phyloP scores from a whole-genome alignment of 768 basidiomycete species.

The Boletus speciosus region DNA sequence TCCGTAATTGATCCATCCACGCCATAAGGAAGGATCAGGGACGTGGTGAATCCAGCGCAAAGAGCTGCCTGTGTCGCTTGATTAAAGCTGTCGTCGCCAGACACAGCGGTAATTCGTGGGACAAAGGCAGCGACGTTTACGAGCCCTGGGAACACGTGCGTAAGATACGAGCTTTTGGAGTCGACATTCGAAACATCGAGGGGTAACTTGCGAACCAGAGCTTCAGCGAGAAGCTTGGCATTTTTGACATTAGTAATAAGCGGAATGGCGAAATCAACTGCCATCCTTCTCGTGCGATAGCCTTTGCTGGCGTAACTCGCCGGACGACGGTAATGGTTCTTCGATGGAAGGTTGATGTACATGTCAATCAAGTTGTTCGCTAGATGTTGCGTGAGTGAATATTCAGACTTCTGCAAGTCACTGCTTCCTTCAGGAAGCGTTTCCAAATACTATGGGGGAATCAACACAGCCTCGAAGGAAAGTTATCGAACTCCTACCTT shows the following conservation, averaged over 20 bases:
- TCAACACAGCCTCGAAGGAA: not conserved
- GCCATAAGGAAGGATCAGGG: constrained; percentile 74
- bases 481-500: constrained; percentile 50
- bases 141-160: constrained; percentile 87
- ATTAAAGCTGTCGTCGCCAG: constrained; percentile 51
- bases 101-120: constrained; percentile 57
- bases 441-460: constrained; percentile 70
- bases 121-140: constrained; percentile 87
- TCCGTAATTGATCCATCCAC: constrained; percentile 62
- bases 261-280: constrained; percentile 96
- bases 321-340: constrained; percentile 95
- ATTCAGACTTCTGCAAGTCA: constrained; percentile 90
- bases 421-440: constrained; percentile 72
- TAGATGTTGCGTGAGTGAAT: constrained; percentile 94
- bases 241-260: constrained; percentile 99
- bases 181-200: constrained; percentile 89
- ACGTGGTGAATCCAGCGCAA: constrained; percentile 86
- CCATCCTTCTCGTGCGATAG: constrained; percentile 96
- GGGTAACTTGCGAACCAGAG: constrained; percentile 83
- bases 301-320: constrained; percentile 97
- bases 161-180: constrained; percentile 90
- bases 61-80: constrained; percentile 77
- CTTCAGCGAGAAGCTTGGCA: constrained; percentile 94
- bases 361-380: constrained; percentile 97
- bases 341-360: constrained; percentile 99